Percentiles rank a stretch among this genome's conserved stretches.
Conservation (phyloP, 2,329 filamentous ascomycete species). For the Grosmannia clavigera region DNA sequence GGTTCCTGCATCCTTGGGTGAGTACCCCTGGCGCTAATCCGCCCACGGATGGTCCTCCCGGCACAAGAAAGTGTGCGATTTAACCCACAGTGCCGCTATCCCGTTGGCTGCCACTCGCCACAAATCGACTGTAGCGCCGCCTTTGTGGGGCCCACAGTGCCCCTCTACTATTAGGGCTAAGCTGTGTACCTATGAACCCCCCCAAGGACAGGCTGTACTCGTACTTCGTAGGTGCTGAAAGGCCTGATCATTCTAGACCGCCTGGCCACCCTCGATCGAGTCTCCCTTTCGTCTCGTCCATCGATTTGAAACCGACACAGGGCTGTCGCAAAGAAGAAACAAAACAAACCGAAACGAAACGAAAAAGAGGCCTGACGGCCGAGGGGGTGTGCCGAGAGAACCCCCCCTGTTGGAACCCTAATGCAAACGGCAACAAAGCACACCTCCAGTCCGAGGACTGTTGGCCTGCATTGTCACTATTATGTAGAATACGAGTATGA, state of each 20-base stretch:
- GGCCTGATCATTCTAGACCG: no score
- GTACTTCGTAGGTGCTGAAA: no score
- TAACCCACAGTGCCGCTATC: not conserved
- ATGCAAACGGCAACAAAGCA: not conserved
- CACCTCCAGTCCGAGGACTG: not conserved
- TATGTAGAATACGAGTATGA: no score
- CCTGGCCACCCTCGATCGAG: no score
- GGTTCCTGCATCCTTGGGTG: not conserved
- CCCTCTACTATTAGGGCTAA: not conserved
- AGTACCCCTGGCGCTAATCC: constrained; percentile 4
- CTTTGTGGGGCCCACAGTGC: not conserved
- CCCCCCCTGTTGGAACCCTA: not conserved
- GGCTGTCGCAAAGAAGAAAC: not conserved
- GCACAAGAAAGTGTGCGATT: not conserved
- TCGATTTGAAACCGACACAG: not conserved
- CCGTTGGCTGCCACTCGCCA: not conserved
- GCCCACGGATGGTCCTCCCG: constrained; percentile 2
- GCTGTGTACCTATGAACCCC: not conserved
- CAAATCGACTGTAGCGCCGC: not conserved
- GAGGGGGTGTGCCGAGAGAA: not conserved
- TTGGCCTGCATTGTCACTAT: not conserved
- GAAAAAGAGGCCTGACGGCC: not conserved
- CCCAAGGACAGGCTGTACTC: no score
- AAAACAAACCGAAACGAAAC: not conserved
- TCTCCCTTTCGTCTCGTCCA: not conserved